phyloP scores from a whole-genome alignment of 2,329 filamentous ascomycete genomes.

The Diaporthe helianthi region DNA sequence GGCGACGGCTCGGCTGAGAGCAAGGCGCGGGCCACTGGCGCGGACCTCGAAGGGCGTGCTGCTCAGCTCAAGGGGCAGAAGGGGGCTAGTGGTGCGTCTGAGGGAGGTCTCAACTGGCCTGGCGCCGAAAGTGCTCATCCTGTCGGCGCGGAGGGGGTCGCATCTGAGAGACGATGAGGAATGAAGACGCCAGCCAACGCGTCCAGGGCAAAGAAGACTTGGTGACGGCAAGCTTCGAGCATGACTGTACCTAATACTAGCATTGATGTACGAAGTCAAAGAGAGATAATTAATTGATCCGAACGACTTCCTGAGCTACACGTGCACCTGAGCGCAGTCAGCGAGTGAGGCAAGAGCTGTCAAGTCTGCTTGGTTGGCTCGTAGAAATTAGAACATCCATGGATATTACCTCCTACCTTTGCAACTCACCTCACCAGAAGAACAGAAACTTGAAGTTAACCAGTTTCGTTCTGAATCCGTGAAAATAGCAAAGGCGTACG shows the following conservation, averaged over 20 bases:
- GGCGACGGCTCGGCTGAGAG: constrained; percentile 41
- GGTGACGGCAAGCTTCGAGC: neutral
- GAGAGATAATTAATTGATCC: neutral
- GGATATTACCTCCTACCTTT: no score
- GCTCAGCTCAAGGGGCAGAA: constrained; percentile 34
- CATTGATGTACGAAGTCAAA: neutral
- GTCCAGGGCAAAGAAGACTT: no score
- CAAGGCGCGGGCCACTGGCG: constrained; percentile 40
- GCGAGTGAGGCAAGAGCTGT: neutral
- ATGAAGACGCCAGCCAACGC: no score
- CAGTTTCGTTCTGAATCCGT: no score
- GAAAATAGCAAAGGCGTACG: no score
- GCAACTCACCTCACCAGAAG: no score
- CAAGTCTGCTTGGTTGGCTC: no score
- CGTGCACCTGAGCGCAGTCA: no score
- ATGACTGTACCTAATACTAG: neutral
- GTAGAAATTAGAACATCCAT: no score
- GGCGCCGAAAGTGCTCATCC: constrained; percentile 35
- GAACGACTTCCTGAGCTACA: neutral
- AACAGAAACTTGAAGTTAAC: no score
- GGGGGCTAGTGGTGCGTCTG: constrained; percentile 24
- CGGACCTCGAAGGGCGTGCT: constrained; percentile 39
- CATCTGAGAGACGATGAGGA: constrained; percentile 33
- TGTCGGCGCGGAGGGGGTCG: constrained; percentile 34
- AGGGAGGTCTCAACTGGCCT: constrained; percentile 33